These are phyloP conservation scores for Ceratobasidium theobromae DNA, from an alignment of 1,284 basidiomycete genomes.

Conservation along the genomic window DNA sequence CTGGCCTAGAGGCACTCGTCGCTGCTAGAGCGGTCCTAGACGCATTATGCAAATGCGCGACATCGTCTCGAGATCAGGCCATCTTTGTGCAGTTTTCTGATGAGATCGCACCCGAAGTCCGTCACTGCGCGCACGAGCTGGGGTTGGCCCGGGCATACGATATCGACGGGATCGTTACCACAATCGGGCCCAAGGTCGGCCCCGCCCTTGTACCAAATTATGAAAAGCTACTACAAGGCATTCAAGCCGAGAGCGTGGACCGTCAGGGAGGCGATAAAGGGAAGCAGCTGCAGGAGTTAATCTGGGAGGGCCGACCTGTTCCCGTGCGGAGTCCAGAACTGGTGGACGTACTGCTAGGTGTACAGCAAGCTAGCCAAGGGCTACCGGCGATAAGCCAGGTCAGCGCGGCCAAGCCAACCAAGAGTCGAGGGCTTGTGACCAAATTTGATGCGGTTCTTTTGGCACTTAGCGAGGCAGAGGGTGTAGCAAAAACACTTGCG, in stretches of 20 bases:
- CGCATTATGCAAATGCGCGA: slow-evolving; percentile 64
- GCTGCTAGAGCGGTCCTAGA: slow-evolving; percentile 79
- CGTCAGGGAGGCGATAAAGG: slow-evolving; percentile 49
- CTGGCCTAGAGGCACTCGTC: slow-evolving; percentile 73
- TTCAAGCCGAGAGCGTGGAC: slow-evolving; percentile 43
- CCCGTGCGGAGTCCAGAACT: slow-evolving; percentile 90
- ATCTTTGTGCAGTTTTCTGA: slow-evolving; percentile 84
- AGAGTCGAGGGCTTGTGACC: slow-evolving; percentile 54
- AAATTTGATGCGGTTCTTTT: slow-evolving; percentile 82
- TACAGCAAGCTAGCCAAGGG: slow-evolving; percentile 72
- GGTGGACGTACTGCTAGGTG: slow-evolving; percentile 81
- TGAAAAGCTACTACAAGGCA: slow-evolving; percentile 56
- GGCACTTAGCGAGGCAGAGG: slow-evolving; percentile 85
- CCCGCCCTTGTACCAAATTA: slow-evolving; percentile 66
- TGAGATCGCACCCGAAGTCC: slow-evolving; percentile 85
- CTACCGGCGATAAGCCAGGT: slow-evolving; percentile 41
- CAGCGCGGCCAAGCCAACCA: slow-evolving; percentile 48
- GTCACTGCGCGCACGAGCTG: slow-evolving; percentile 90
- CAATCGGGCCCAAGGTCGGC: slow-evolving; percentile 63
- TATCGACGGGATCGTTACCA: slow-evolving; percentile 75
- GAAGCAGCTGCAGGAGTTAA: slow-evolving; percentile 57
- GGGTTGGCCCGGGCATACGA: slow-evolving; percentile 70
- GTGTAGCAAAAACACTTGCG: slow-evolving; percentile 71
- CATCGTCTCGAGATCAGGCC: slow-evolving; percentile 88
- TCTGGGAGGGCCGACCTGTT: slow-evolving; percentile 82